These are phyloP conservation scores for Fusarium phyllophilum DNA, from an alignment of 2,329 filamentous ascomycete genomes.

Conservation along the genomic window DNA sequence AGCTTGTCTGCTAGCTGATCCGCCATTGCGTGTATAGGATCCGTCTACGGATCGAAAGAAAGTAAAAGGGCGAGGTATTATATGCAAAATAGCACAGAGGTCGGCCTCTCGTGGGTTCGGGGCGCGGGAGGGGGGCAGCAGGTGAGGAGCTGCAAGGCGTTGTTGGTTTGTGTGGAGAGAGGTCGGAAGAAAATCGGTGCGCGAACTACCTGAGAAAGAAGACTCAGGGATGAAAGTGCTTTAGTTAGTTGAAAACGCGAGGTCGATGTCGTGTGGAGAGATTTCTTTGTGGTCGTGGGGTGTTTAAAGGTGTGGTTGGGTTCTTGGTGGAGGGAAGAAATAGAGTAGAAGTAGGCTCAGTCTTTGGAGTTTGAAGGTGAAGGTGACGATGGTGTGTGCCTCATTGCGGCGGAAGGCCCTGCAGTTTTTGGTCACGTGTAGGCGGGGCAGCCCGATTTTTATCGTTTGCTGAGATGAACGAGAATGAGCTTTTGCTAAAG, in stretches of 20 bases:
- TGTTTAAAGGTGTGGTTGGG: constrained; percentile 21
- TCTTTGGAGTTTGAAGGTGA: constrained; percentile 42
- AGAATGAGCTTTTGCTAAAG: background rate
- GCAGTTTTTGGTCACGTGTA: constrained; percentile 48
- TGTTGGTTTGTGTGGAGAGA: constrained; percentile 26
- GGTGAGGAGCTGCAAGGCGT: constrained; percentile 34
- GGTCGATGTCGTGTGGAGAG: constrained; percentile 28
- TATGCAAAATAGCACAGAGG: constrained; percentile 39
- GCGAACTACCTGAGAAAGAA: constrained; percentile 32
- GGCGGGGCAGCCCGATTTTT: constrained; percentile 44
- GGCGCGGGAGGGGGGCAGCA: constrained; percentile 25
- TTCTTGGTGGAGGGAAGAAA: constrained; percentile 38
- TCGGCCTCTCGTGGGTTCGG: constrained; percentile 26
- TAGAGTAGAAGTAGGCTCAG: constrained; percentile 44
- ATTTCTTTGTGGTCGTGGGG: constrained; percentile 25
- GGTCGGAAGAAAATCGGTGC: constrained; percentile 31
- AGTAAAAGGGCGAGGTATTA: constrained; percentile 27
- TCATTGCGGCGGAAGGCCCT: constrained; percentile 39
- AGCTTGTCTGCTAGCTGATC: constrained; percentile 59
- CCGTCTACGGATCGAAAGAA: constrained; percentile 41
- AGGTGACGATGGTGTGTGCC: constrained; percentile 46
- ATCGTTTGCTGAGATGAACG: constrained; percentile 8
- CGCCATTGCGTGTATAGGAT: constrained; percentile 52
- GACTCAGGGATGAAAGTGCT: constrained; percentile 15
- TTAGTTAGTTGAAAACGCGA: constrained; percentile 30